phyloP scores from a whole-genome alignment of 331 rosid species.

The Quercus tomentella region DNA sequence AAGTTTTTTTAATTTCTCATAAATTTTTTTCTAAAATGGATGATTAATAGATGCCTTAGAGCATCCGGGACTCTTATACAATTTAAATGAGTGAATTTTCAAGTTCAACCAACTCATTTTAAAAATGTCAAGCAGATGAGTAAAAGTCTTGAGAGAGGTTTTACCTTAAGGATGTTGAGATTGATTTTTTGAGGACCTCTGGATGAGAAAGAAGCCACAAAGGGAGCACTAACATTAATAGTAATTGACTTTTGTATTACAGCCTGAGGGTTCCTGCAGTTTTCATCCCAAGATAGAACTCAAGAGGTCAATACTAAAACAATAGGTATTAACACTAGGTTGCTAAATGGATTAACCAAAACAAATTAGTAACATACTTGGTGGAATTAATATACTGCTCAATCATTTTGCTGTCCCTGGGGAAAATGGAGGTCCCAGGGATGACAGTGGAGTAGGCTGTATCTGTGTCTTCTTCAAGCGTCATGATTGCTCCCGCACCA shows the following conservation, averaged over 20 bases:
- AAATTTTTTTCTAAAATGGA: too few species aligned
- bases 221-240: constrained; percentile 41
- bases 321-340: too few species aligned
- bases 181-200: constrained; percentile 66
- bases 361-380: constrained; percentile 31
- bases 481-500: constrained; percentile 61
- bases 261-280: constrained; percentile 59
- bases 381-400: constrained; percentile 69
- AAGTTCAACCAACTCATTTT: too few species aligned
- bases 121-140: too few species aligned
- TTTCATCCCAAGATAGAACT: background rate
- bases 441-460: constrained; percentile 33
- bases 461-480: constrained; percentile 24
- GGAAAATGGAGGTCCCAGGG: constrained; percentile 37
- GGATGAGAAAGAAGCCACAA: constrained; percentile 73
- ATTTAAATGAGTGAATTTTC: too few species aligned
- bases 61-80: too few species aligned
- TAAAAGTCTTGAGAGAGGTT: background rate
- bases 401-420: constrained; percentile 33
- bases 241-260: constrained; percentile 44
- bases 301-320: background rate
- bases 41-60: too few species aligned
- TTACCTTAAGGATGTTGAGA: constrained; percentile 69
- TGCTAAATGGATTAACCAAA: too few species aligned
- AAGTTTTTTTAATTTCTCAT: too few species aligned